These are phyloP conservation scores for Candida silvicultrix DNA, from an alignment of 805 yeast genomes.

Conservation along the genomic window DNA sequence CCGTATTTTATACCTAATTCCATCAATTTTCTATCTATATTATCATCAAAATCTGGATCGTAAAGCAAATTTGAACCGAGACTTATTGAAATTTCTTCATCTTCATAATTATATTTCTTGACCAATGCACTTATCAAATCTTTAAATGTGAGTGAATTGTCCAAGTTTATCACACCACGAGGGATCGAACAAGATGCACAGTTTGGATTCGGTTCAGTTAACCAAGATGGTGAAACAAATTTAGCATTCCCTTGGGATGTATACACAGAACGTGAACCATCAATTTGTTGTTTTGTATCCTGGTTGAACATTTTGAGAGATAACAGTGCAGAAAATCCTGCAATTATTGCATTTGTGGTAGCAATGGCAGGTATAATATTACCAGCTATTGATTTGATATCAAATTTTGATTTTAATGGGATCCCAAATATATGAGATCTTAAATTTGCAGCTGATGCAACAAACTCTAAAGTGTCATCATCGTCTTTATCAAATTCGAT, in stretches of 20 bases:
- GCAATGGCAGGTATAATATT: conserved; percentile 98
- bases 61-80: conserved; percentile 56
- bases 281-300: conserved; percentile 24
- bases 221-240: conserved; percentile 56
- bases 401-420: conserved; percentile 70
- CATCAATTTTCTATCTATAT: conserved; percentile 39
- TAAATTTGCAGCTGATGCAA: conserved; percentile 77
- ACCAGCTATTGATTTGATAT: conserved; percentile 92
- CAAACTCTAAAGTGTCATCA: conserved; percentile 83
- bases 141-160: conserved; percentile 32
- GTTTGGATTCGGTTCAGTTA: conserved; percentile 57
- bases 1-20: conserved; percentile 55
- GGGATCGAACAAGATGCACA: conserved; percentile 64
- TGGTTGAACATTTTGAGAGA: conserved; percentile 49
- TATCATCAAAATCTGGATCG: conserved; percentile 87
- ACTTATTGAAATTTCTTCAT: conserved; percentile 44
- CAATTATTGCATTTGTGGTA: conserved; percentile 92
- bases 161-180: conserved; percentile 42
- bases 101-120: conserved; percentile 46
- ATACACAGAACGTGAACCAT: conserved; percentile 41
- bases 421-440: conserved; percentile 68
- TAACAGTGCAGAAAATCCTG: conserved; percentile 78
- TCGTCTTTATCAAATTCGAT: conserved; percentile 92
- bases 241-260: conserved; percentile 50
- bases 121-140: conserved; percentile 47